These are phyloP conservation scores for Citrus cavaleriei DNA, from an alignment of 345 rosid genomes.

Conservation along the genomic window DNA sequence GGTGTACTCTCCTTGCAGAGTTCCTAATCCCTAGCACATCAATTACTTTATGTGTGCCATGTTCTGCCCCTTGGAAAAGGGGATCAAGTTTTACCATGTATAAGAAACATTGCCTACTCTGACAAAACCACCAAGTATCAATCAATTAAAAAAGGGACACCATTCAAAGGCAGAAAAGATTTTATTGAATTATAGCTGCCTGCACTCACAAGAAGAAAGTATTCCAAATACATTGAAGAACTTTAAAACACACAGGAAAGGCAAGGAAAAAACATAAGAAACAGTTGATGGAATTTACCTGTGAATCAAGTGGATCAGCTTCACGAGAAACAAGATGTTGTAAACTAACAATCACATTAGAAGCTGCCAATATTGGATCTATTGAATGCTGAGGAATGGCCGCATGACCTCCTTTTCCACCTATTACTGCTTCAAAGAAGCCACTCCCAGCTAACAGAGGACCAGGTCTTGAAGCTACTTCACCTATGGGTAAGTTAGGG, in stretches of 20 bases:
- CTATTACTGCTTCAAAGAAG: constrained; percentile 75
- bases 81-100: not conserved
- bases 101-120: not conserved
- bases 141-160: not conserved
- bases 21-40: not conserved
- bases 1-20: not conserved
- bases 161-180: not conserved
- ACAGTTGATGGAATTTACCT: constrained; percentile 34
- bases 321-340: constrained; percentile 92
- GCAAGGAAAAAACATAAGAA: not conserved
- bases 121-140: not conserved
- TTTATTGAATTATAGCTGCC: not conserved
- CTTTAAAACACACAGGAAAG: not conserved
- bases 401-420: constrained; percentile 86
- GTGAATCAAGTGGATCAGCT: constrained; percentile 89
- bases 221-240: not conserved
- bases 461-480: constrained; percentile 66
- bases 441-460: constrained; percentile 71
- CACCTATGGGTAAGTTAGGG: constrained; percentile 33
- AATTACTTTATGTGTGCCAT: not conserved
- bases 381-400: constrained; percentile 79
- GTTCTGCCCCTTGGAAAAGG: not conserved
- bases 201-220: not conserved
- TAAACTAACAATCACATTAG: constrained; percentile 71
- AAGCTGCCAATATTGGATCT: constrained; percentile 86